Evolutionary conservation across 176 grass and related monocot species (phyloP).

Genomic region (Zizania latifolia): DNA sequence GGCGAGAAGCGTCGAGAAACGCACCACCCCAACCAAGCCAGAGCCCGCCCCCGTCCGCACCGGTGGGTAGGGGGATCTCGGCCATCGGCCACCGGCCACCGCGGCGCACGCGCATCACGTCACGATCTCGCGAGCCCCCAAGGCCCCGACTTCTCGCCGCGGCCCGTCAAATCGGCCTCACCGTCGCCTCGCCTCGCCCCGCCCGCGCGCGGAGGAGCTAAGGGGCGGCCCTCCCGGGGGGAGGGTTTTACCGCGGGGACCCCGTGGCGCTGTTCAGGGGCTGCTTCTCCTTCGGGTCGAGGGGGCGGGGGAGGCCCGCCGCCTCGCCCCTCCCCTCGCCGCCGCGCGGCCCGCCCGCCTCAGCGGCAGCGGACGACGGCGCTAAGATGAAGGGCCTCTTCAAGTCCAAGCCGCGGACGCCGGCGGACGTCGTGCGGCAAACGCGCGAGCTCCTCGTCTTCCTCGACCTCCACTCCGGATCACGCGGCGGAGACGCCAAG

Average conservation of each 20-base stretch:
- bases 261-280: constrained; percentile 44
- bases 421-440: constrained; percentile 70
- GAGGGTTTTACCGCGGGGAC: neutral
- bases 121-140: neutral
- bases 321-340: constrained; percentile 42
- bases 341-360: constrained; percentile 14
- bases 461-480: constrained; percentile 44
- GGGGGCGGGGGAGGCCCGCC: constrained; percentile 36
- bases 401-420: constrained; percentile 82
- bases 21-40: neutral
- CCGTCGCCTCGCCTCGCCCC: neutral
- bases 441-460: constrained; percentile 69
- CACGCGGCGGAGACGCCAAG: constrained; percentile 48
- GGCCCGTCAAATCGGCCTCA: neutral
- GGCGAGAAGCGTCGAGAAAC: constrained; percentile 39
- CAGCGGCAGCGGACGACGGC: constrained; percentile 31
- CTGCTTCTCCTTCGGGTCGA: constrained; percentile 55
- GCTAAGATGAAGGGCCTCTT: constrained; percentile 90
- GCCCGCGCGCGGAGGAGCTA: neutral
- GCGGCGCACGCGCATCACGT: constrained; percentile 8
- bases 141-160: neutral
- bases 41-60: neutral
- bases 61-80: constrained; percentile 42
- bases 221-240: neutral
- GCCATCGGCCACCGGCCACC: neutral